phyloP scores from a whole-genome alignment of 73 alveolate species.

The Symbiodinium natans region DNA sequence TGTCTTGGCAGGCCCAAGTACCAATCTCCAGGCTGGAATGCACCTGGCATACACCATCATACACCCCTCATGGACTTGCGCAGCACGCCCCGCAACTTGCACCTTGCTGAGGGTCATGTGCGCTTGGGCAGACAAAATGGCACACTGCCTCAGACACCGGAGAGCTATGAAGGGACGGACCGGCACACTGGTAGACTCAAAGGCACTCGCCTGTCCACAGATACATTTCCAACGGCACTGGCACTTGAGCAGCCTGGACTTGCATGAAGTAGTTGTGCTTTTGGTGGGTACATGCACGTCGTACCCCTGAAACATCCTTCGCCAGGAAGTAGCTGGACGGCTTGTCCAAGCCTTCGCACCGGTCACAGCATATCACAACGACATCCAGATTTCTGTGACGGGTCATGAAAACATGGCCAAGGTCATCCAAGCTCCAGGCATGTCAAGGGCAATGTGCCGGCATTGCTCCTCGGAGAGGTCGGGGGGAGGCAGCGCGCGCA shows the following conservation, averaged over 20 bases:
- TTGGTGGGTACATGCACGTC: too few species aligned
- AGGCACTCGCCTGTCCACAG: neutral
- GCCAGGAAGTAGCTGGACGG: conserved; percentile 76
- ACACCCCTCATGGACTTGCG: neutral
- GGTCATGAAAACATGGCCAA: neutral
- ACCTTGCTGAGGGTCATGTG: conserved; percentile 52
- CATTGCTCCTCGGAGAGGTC: conserved; percentile 36
- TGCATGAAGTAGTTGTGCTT: neutral
- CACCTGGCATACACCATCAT: neutral
- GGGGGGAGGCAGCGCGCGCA: conserved; percentile 60
- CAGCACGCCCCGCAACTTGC: neutral
- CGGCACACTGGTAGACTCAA: neutral
- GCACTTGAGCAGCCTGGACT: conserved; percentile 17
- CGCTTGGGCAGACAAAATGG: conserved; percentile 70
- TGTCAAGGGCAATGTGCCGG: conserved; percentile 28
- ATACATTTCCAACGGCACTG: conserved; percentile 5
- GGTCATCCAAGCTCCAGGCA: neutral
- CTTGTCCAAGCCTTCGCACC: conserved; percentile 41
- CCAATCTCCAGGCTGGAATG: neutral
- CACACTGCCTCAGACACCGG: conserved; percentile 36
- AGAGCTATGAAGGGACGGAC: too few species aligned
- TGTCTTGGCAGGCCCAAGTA: neutral
- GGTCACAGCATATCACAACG: neutral
- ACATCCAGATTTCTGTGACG: neutral
- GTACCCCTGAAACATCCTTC: conserved; percentile 8